phyloP scores from a whole-genome alignment of 2,329 filamentous ascomycete genomes.

The Phialocephala subalpina region DNA sequence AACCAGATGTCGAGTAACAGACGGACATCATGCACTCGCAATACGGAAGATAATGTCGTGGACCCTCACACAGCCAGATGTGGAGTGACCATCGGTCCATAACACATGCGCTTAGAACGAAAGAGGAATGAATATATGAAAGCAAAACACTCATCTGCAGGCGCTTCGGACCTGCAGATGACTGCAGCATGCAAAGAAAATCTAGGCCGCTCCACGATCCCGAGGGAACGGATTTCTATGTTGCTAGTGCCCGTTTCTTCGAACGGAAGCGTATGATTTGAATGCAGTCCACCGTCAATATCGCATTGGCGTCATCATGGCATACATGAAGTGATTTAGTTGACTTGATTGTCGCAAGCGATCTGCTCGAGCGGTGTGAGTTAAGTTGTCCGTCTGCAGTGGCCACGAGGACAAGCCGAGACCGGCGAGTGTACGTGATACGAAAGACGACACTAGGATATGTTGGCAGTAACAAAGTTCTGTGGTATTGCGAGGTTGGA shows the following conservation, averaged over 20 bases:
- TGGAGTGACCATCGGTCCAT: not conserved
- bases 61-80: not conserved
- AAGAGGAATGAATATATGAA: not conserved
- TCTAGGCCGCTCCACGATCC: not conserved
- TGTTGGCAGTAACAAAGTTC: too few species aligned
- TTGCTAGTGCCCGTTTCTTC: conserved; percentile 13
- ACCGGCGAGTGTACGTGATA: not conserved
- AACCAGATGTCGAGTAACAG: not conserved
- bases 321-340: too few species aligned
- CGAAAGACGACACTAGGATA: too few species aligned
- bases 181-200: not conserved
- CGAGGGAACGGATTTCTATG: not conserved
- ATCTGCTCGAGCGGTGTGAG: not conserved
- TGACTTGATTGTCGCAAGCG: too few species aligned
- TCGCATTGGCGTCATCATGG: not conserved
- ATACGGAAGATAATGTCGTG: not conserved
- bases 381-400: not conserved
- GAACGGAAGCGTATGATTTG: conserved; percentile 1
- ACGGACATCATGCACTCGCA: not conserved
- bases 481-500: not conserved
- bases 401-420: not conserved
- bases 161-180: not conserved
- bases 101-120: not conserved
- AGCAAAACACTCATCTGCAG: not conserved
- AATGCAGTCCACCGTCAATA: not conserved